Conservation (phyloP, 1,139 yeast species). For the Geotrichum restrictum region DNA sequence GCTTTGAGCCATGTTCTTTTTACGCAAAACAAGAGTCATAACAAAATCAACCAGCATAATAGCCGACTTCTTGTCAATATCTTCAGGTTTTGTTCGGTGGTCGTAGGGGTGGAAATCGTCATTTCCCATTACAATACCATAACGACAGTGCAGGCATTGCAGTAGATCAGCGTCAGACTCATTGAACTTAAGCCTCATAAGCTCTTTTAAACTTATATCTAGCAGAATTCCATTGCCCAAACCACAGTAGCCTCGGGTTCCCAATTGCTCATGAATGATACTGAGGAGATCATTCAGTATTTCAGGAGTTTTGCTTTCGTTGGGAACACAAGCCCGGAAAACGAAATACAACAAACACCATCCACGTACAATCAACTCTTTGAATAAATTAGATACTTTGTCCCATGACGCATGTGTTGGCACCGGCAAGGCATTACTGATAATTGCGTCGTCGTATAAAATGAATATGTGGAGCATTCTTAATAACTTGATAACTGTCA, state of each 20-base stretch:
- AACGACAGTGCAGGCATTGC: slow-evolving; percentile 75
- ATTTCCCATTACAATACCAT: slow-evolving; percentile 59
- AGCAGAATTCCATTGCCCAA: slow-evolving; percentile 60
- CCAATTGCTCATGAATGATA: slow-evolving; percentile 68
- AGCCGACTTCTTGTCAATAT: slow-evolving; percentile 51
- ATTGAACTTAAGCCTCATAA: slow-evolving; percentile 46
- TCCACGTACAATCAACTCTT: slow-evolving; percentile 50
- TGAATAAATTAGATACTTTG: slow-evolving; percentile 43
- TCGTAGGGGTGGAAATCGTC: slow-evolving; percentile 61
- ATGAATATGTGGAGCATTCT: slow-evolving; percentile 44
- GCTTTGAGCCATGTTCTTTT: slow-evolving; percentile 55
- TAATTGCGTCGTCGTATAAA: slow-evolving; percentile 42
- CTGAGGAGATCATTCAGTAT: slow-evolving; percentile 48
- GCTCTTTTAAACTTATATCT: slow-evolving; percentile 52
- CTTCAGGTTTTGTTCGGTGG: slow-evolving; percentile 54
- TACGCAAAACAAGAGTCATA: slow-evolving; percentile 56
- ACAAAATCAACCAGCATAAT: slow-evolving; percentile 56
- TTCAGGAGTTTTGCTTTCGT: slow-evolving; percentile 25
- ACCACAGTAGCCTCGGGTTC: slow-evolving; percentile 65
- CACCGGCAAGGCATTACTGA: slow-evolving; percentile 33
- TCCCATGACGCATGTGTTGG: slow-evolving; percentile 39
- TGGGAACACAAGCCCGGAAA: slow-evolving; percentile 28
- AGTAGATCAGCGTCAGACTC: slow-evolving; percentile 57
- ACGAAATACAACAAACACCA: slow-evolving; percentile 40
- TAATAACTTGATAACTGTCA: slow-evolving; percentile 38